phyloP scores from a whole-genome alignment of 2,329 filamentous ascomycete species.

The Aspergillus ustus region DNA sequence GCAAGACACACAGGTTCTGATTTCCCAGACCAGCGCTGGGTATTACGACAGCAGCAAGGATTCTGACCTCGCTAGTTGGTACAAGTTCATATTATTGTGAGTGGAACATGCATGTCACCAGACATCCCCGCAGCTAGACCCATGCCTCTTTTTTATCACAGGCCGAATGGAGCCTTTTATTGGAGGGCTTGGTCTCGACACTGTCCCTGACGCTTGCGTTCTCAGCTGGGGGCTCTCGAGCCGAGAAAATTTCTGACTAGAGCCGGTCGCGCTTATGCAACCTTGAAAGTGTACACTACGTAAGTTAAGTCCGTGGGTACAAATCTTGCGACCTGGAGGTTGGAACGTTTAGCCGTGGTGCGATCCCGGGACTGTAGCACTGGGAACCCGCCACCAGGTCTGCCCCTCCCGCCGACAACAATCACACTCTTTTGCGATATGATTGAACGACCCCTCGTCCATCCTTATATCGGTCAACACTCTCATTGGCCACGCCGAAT shows the following conservation, averaged over 20 bases:
- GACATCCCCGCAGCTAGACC: conserved; percentile 13
- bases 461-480: background rate
- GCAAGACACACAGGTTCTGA: background rate
- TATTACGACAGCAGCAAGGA: conserved; percentile 16
- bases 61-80: background rate
- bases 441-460: conserved; percentile 7
- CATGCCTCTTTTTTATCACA: conserved; percentile 1
- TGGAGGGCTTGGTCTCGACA: conserved; percentile 3
- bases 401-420: conserved; percentile 13
- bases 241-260: conserved; percentile 18
- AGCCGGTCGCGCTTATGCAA: conserved; percentile 43
- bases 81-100: background rate
- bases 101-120: conserved; percentile 17
- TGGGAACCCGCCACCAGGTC: conserved; percentile 36
- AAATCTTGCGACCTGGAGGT: background rate
- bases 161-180: background rate
- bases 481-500: conserved; percentile 1
- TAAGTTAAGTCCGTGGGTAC: conserved; percentile 20
- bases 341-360: conserved; percentile 13
- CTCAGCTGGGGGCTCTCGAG: conserved; percentile 5
- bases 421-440: background rate
- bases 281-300: conserved; percentile 9
- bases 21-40: background rate
- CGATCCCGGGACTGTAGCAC: conserved; percentile 42
- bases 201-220: background rate